phyloP scores from a whole-genome alignment of 2,329 filamentous ascomycete genomes.

The Arthrobotrys iridis region DNA sequence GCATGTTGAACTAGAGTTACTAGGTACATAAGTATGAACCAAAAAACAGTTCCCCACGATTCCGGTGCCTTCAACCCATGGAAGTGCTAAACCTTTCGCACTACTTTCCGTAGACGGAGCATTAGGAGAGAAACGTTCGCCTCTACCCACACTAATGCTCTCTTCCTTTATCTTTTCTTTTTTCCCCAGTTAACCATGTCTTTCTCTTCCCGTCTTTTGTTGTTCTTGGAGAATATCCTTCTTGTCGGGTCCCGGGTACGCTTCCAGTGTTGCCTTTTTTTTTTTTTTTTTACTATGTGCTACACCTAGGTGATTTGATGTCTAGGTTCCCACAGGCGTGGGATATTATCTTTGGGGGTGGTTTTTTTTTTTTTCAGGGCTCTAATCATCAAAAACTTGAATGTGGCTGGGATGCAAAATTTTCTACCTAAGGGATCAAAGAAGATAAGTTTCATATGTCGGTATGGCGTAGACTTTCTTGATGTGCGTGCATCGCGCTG shows the following conservation, averaged over 20 bases:
- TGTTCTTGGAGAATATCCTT: conserved; percentile 47
- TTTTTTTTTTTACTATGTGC: conserved; percentile 54
- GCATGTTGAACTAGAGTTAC: background rate
- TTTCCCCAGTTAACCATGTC: conserved; percentile 18
- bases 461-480: conserved; percentile 32
- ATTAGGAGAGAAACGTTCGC: conserved; percentile 50
- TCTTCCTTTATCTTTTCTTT: conserved; percentile 33
- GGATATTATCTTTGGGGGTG: conserved; percentile 46
- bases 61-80: background rate
- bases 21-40: too few relatives aligned
- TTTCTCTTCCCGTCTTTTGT: conserved; percentile 42
- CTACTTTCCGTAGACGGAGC: conserved; percentile 47
- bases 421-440: conserved; percentile 10
- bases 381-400: background rate
- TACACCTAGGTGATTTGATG: too few relatives aligned
- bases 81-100: conserved; percentile 10
- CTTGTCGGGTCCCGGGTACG: conserved; percentile 55
- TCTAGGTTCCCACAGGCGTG: conserved; percentile 55
- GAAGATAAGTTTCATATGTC: conserved; percentile 17
- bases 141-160: conserved; percentile 21
- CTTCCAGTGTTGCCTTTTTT: conserved; percentile 56
- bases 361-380: conserved; percentile 29
- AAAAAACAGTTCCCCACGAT: conserved; percentile 14
- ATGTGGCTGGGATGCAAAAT: conserved; percentile 26
- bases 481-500: background rate